These are phyloP conservation scores for Pyrrhoderma noxium DNA, from an alignment of 1,284 basidiomycete species.

Conservation along the genomic window DNA sequence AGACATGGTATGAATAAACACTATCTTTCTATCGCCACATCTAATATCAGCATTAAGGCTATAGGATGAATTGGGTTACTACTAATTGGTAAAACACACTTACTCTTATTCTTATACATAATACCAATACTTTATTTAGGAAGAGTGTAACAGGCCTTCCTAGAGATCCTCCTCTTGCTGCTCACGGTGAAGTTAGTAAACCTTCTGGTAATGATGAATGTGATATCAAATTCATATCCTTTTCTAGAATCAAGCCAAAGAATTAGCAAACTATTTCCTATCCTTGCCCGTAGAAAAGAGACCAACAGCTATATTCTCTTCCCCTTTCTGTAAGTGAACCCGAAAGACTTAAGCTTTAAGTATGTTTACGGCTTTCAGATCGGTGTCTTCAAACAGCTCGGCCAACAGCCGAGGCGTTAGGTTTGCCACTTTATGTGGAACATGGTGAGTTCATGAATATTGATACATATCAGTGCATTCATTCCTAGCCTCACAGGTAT, in stretches of 20 bases:
- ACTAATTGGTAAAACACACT: constrained; percentile 46
- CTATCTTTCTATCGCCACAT: neutral
- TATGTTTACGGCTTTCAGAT: constrained; percentile 36
- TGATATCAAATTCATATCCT: neutral
- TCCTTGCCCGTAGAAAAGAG: constrained; percentile 58
- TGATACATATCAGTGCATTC: neutral
- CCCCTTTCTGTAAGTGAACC: constrained; percentile 60
- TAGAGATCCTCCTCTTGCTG: constrained; percentile 73
- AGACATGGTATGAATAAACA: constrained; percentile 54
- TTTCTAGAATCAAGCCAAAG: constrained; percentile 66
- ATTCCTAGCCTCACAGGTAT: constrained; percentile 43
- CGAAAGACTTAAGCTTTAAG: neutral
- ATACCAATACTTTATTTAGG: constrained; percentile 32
- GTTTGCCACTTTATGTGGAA: constrained; percentile 55
- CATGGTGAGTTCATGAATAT: constrained; percentile 46
- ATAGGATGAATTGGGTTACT: constrained; percentile 66
- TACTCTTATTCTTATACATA: constrained; percentile 3
- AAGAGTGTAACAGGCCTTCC: constrained; percentile 62
- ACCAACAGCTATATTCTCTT: constrained; percentile 74
- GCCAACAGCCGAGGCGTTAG: constrained; percentile 55
- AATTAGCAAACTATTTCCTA: constrained; percentile 58
- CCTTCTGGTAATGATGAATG: neutral
- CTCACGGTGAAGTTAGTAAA: constrained; percentile 53
- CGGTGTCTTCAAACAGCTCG: constrained; percentile 76
- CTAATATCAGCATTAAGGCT: constrained; percentile 39